These are phyloP conservation scores for Yamadazyma spencermartinsiae DNA, from an alignment of 1,139 yeast species.

Conservation along the genomic window DNA sequence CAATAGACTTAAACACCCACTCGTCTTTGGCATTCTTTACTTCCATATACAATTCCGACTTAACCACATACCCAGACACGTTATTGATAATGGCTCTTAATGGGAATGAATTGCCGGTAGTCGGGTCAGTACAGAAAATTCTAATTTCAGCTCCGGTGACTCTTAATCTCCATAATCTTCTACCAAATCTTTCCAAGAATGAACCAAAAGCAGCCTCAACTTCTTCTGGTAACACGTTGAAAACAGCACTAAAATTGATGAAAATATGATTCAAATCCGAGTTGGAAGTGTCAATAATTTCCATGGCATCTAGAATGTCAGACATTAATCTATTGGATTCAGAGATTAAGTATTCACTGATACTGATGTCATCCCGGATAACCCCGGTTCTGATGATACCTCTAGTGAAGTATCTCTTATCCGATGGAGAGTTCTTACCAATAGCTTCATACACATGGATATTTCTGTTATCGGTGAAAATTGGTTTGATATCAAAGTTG, in stretches of 20 bases:
- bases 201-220: conserved; percentile 98
- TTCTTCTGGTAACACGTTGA: conserved; percentile 90
- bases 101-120: conserved; percentile 88
- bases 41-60: conserved; percentile 91
- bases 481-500: conserved; percentile 91
- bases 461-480: conserved; percentile 94
- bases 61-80: conserved; percentile 96
- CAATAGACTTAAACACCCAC: conserved; percentile 95
- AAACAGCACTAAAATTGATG: conserved; percentile 93
- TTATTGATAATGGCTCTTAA: conserved; percentile 94
- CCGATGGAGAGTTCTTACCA: conserved; percentile 91
- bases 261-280: conserved; percentile 96
- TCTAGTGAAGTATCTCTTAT: conserved; percentile 93
- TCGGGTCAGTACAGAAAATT: conserved; percentile 89
- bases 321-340: conserved; percentile 96
- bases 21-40: conserved; percentile 89
- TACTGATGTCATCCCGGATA: conserved; percentile 87
- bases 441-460: conserved; percentile 96
- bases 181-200: conserved; percentile 94
- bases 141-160: conserved; percentile 97
- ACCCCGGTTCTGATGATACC: conserved; percentile 97
- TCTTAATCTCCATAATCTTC: conserved; percentile 94
- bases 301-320: conserved; percentile 92
- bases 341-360: conserved; percentile 89
- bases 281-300: conserved; percentile 90